Evolutionary conservation across 805 yeast species (phyloP), one percentile per base, ranked within the genome.

Genomic region (Ascoidea rubescens): DNA sequence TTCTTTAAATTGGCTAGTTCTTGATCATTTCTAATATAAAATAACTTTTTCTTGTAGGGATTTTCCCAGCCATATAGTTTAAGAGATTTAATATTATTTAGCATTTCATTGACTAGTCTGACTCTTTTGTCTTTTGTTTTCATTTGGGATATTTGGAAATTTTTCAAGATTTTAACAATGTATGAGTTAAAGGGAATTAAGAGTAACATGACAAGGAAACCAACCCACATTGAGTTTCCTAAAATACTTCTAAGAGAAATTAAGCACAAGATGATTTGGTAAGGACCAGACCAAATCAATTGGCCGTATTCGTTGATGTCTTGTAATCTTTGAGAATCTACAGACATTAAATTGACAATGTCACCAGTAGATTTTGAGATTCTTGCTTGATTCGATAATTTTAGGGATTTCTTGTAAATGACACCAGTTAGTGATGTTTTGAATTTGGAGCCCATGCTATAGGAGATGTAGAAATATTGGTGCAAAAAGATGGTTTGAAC

Each of bases 171-270:
- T 59, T 77, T 75, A 55, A 89, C 84, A 57, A 90, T 71, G 28
- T 71, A 64, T 2, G 87, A 82, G 62, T 90, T 89, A 49, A 87
- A 61, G 5, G 96, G 96, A 57, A 89, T 79, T 77, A 88, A 80
- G 33, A 88, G 60, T 3, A 81, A 62, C 78, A 90, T 79, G 53
- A 91, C 80, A 37, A 76, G 67, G 12, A 91, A 95, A 65, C 98
- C 98, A 46, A 95, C 84, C 96, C 96, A 87, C 95, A 90, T 89
- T n/a, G 93, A 78, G 54, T 81, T 78, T 44, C 96, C 96, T 53
- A 90, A 67, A 48, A 90, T 68, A 4, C 77, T 75, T 65, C 88
- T 78, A 51, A 90, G 71, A 1, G 93, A 82, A 47, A 74, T 65
- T 55, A 90, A 72, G 72, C 97, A 88, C 53, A 90, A 67, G 30